phyloP scores from a whole-genome alignment of 345 rosid genomes.

The Populus davidiana region DNA sequence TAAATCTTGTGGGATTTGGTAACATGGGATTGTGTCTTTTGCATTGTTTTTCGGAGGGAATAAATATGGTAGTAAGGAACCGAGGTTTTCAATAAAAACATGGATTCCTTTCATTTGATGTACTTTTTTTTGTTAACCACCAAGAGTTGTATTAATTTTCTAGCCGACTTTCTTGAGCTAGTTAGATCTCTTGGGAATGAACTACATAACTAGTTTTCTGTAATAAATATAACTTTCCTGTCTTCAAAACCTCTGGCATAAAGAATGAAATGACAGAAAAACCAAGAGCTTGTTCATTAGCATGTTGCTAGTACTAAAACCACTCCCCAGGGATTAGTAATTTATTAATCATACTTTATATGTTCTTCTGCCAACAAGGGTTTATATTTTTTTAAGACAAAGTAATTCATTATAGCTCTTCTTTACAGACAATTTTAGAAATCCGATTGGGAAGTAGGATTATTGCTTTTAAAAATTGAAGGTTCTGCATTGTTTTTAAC shows the following conservation, averaged over 20 bases:
- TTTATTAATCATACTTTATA: background rate
- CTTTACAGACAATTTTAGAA: background rate
- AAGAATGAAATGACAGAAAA: conserved; percentile 3
- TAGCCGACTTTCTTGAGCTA: conserved; percentile 18
- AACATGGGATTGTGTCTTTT: conserved; percentile 10
- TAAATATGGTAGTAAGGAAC: conserved; percentile 14
- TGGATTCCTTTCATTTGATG: conserved; percentile 19
- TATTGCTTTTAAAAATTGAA: no score
- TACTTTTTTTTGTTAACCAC: background rate
- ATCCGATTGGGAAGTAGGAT: background rate
- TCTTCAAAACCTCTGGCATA: conserved; percentile 13
- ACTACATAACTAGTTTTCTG: conserved; percentile 13
- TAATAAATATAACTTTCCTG: conserved; percentile 12
- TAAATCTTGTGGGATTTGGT: conserved; percentile 2
- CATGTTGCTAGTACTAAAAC: background rate
- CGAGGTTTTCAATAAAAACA: conserved; percentile 7
- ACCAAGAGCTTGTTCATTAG: background rate
- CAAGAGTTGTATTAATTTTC: conserved; percentile 17
- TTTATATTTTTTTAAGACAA: background rate
- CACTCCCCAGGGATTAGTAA: background rate
- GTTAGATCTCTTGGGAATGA: conserved; percentile 24
- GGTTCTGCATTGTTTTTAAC: background rate
- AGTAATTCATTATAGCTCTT: background rate
- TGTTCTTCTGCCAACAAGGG: background rate
- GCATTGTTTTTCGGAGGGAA: conserved; percentile 35